Evolutionary conservation across 805 yeast genomes (phyloP).

Genomic region (Candida caryicola): DNA sequence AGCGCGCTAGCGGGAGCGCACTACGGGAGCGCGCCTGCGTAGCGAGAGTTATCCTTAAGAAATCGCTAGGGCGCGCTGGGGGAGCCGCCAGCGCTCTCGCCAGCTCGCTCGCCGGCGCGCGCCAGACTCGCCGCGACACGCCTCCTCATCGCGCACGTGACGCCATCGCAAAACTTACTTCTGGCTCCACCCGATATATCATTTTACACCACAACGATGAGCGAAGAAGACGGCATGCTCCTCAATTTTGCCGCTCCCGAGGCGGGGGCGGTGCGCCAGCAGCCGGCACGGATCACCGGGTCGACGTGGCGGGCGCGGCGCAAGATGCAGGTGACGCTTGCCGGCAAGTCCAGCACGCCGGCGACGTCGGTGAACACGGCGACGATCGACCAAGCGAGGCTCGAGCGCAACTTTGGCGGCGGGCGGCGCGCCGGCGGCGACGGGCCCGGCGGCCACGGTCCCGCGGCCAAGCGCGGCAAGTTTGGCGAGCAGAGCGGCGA

Average conservation of each 20-base stretch:
- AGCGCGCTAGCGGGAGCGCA: no score
- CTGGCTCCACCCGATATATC: neutral
- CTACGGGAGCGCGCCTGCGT: no score
- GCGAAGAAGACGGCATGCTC: constrained; percentile 67
- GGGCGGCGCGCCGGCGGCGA: constrained; percentile 1
- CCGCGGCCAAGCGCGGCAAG: constrained; percentile 35
- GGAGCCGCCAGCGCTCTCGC: no score
- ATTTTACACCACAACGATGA: constrained; percentile 18
- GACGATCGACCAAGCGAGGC: constrained; percentile 13
- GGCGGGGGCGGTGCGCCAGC: constrained; percentile 19
- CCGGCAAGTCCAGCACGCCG: constrained; percentile 40
- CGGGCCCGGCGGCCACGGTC: constrained; percentile 6
- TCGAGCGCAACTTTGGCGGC: constrained; percentile 2
- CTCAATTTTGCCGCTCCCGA: constrained; percentile 64
- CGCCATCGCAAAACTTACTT: neutral
- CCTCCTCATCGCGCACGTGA: neutral
- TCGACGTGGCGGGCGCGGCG: constrained; percentile 85
- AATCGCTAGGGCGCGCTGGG: no score
- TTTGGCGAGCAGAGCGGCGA: constrained; percentile 50
- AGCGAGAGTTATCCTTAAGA: no score
- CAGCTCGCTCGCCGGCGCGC: no score
- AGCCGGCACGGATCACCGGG: constrained; percentile 49
- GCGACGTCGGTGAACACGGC: constrained; percentile 34
- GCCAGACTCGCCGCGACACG: no score
- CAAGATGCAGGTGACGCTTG: constrained; percentile 49